These are phyloP conservation scores for Salicornia ramosissima DNA, from an alignment of 148 eudicot species.

Conservation along the genomic window DNA sequence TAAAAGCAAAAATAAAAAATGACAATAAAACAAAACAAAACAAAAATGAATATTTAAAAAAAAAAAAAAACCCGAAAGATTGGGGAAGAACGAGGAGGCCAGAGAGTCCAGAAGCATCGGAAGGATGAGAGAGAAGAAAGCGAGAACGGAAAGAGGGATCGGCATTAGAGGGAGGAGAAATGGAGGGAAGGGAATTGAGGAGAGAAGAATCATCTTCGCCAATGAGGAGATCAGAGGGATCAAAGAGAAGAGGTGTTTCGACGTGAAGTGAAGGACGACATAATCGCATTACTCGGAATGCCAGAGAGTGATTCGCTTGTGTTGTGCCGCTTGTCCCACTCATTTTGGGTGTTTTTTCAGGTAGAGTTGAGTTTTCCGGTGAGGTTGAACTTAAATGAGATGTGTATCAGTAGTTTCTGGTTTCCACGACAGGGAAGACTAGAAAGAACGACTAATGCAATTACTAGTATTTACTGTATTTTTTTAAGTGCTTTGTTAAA, in stretches of 20 bases:
- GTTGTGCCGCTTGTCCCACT: conserved; percentile 25
- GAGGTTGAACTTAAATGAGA: not conserved
- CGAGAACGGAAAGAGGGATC: conserved; percentile 53
- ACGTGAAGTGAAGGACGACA: conserved; percentile 88
- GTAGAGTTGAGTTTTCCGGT: not conserved
- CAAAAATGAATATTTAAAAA: not conserved
- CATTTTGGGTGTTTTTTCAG: conserved; percentile 17
- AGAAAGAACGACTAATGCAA: too few species aligned
- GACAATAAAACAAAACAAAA: too few species aligned
- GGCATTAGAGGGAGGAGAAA: conserved; percentile 13
- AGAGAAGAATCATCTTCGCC: conserved; percentile 63
- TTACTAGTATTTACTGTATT: too few species aligned
- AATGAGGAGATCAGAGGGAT: conserved; percentile 71
- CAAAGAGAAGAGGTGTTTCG: conserved; percentile 72
- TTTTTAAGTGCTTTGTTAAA: too few species aligned
- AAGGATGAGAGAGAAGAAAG: conserved; percentile 52
- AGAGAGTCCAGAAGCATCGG: conserved; percentile 66
- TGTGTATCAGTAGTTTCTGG: not conserved
- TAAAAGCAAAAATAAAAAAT: not conserved
- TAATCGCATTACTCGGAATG: conserved; percentile 90
- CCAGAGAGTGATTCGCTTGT: conserved; percentile 62
- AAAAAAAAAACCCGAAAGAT: conserved; percentile 63
- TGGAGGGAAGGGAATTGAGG: conserved; percentile 34
- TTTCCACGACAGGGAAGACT: not conserved
- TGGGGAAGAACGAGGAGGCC: conserved; percentile 96